These are phyloP conservation scores for Beauveria sp. DNA, from an alignment of 2,329 filamentous ascomycete species.

Conservation along the genomic window DNA sequence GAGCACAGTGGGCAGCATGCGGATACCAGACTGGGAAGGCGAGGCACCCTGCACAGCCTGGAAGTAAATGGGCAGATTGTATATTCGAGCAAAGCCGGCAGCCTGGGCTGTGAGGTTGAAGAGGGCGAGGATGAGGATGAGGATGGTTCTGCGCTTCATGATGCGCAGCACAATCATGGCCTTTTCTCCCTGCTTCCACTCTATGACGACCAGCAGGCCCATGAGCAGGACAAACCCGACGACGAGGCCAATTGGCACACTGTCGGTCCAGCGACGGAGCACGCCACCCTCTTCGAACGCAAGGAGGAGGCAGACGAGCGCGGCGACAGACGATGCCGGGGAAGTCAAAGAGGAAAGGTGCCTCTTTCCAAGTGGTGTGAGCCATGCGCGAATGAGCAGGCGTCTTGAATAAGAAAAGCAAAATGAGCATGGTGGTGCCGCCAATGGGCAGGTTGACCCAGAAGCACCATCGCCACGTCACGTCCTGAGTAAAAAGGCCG, in stretches of 20 bases:
- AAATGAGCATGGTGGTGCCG: conserved; percentile 13
- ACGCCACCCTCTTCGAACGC: conserved; percentile 38
- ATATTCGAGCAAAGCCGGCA: conserved; percentile 22
- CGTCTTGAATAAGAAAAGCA: conserved; percentile 25
- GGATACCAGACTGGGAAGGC: conserved; percentile 28
- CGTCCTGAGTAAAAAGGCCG: conserved; percentile 19
- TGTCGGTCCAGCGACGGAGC: conserved; percentile 28
- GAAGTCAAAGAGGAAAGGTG: conserved; percentile 30
- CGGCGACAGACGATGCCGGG: conserved; percentile 22
- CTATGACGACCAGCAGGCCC: conserved; percentile 24
- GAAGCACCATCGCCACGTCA: conserved; percentile 21
- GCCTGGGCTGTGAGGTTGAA: conserved; percentile 17
- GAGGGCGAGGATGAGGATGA: conserved; percentile 26
- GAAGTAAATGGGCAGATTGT: conserved; percentile 34
- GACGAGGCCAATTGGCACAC: conserved; percentile 30
- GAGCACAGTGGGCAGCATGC: conserved; percentile 32
- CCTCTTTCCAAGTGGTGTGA: conserved; percentile 25
- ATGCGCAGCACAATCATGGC: conserved; percentile 30
- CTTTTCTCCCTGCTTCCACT: conserved; percentile 29
- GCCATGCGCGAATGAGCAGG: conserved; percentile 24
- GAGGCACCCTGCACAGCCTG: conserved; percentile 26
- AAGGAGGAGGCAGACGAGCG: conserved; percentile 36
- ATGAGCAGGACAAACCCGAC: conserved; percentile 24
- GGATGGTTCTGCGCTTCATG: conserved; percentile 24
- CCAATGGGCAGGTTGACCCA: conserved; percentile 23